Percentiles rank a stretch among this genome's conserved stretches.
Conservation (phyloP, 1,284 basidiomycete genomes). For the Phellinidium pouzarii region DNA sequence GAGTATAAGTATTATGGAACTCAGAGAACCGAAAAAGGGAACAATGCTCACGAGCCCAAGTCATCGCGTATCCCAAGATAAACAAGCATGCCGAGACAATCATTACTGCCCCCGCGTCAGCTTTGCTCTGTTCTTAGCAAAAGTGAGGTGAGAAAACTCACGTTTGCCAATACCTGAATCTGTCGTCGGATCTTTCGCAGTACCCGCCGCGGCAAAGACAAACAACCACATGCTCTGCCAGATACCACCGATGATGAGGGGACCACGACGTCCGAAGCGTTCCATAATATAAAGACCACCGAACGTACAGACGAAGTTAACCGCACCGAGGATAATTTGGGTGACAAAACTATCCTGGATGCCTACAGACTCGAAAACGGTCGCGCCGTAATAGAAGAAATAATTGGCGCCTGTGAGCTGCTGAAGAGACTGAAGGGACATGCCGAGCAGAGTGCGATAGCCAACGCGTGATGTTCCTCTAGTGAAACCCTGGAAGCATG, state of each 20-base stretch:
- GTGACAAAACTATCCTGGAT: conserved; percentile 62
- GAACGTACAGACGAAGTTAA: conserved; percentile 67
- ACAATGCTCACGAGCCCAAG: conserved; percentile 50
- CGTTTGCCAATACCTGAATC: conserved; percentile 47
- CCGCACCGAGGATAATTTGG: conserved; percentile 66
- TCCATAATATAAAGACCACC: conserved; percentile 20
- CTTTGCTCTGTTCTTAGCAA: background rate
- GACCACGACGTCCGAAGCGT: conserved; percentile 43
- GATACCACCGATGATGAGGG: conserved; percentile 61
- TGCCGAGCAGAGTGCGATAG: conserved; percentile 60
- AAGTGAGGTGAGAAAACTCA: conserved; percentile 25
- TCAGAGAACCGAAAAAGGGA: background rate
- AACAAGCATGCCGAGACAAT: conserved; percentile 76
- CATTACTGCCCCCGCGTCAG: conserved; percentile 43
- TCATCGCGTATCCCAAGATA: conserved; percentile 72
- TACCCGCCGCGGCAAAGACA: conserved; percentile 71
- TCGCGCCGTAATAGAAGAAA: conserved; percentile 66
- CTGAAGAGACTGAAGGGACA: conserved; percentile 66
- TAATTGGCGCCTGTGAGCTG: conserved; percentile 64
- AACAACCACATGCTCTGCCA: conserved; percentile 77
- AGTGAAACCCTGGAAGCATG: conserved; percentile 46
- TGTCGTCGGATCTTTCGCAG: conserved; percentile 47
- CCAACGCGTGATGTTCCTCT: conserved; percentile 39
- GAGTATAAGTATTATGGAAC: background rate
- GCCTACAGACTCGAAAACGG: conserved; percentile 63